Conservation (phyloP, 164 flowering plant genomes). For the Piper longum region DNA sequence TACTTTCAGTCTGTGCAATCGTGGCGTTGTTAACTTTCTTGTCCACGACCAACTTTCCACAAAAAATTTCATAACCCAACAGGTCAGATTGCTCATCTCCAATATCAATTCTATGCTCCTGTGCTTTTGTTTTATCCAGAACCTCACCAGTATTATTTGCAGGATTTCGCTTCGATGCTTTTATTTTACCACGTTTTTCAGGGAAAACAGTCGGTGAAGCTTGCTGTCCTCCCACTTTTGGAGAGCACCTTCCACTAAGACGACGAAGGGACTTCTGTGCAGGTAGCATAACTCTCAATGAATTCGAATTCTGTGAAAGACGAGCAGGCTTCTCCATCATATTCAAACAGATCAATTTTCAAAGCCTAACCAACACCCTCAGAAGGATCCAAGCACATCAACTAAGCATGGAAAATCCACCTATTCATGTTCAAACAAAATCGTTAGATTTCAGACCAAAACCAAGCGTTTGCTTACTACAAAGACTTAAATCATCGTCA, state of each 20-base stretch:
- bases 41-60: constrained; percentile 67
- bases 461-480: not conserved
- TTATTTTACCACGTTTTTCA: constrained; percentile 68
- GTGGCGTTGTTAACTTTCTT: constrained; percentile 32
- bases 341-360: constrained; percentile 1
- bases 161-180: constrained; percentile 26
- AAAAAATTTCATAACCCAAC: constrained; percentile 58
- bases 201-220: constrained; percentile 89
- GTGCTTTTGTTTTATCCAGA: constrained; percentile 33
- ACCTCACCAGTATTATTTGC: constrained; percentile 21
- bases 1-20: constrained; percentile 26
- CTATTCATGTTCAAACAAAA: not conserved
- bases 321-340: constrained; percentile 53
- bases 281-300: constrained; percentile 26
- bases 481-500: too few species aligned
- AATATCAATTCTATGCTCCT: constrained; percentile 80
- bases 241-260: constrained; percentile 59
- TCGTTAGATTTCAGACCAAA: not conserved
- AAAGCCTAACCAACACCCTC: not conserved
- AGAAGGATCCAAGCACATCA: not conserved
- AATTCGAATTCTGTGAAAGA: constrained; percentile 35
- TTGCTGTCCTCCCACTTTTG: constrained; percentile 62
- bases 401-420: not conserved
- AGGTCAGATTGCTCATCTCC: constrained; percentile 89
- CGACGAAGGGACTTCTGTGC: constrained; percentile 59